Percentiles rank a stretch among this genome's conserved stretches.
phyloP scores from a whole-genome alignment of 495 filamentous ascomycete species.

The Penicillium mononematosum region DNA sequence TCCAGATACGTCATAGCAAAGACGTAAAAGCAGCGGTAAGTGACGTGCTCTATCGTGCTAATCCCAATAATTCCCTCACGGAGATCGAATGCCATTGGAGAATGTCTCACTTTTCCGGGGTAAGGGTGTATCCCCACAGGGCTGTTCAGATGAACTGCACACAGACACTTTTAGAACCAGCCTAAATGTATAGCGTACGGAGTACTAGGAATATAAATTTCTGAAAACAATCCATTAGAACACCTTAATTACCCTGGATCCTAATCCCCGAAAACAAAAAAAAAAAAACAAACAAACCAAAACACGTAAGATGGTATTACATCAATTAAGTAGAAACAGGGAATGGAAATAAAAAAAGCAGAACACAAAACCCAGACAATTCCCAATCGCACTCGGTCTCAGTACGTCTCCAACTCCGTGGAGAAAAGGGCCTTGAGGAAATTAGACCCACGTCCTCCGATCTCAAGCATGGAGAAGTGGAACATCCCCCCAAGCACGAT shows the following conservation, averaged over 20 bases:
- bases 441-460: constrained; percentile 5
- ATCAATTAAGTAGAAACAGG: constrained; percentile 27
- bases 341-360: constrained; percentile 14
- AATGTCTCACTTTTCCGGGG: constrained; percentile 4
- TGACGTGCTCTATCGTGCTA: constrained; percentile 9
- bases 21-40: background rate
- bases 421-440: constrained; percentile 1
- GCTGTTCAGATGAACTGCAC: background rate
- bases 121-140: constrained; percentile 7
- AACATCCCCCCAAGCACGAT: constrained; percentile 18
- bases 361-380: background rate
- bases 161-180: background rate
- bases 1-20: background rate
- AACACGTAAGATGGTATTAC: constrained; percentile 40
- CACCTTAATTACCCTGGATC: constrained; percentile 13
- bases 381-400: background rate
- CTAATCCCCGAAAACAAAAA: constrained; percentile 8
- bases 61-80: constrained; percentile 1
- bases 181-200: background rate
- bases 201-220: background rate
- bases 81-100: background rate
- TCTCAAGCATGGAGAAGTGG: constrained; percentile 1
- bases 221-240: constrained; percentile 11
- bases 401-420: constrained; percentile 3
- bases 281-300: constrained; percentile 17